A percentile compares a stretch with the other conserved stretches of the same genome.
Evolutionary conservation across 306 rosid genomes (phyloP).

Genomic region (Fragaria nilgerrensis): DNA sequence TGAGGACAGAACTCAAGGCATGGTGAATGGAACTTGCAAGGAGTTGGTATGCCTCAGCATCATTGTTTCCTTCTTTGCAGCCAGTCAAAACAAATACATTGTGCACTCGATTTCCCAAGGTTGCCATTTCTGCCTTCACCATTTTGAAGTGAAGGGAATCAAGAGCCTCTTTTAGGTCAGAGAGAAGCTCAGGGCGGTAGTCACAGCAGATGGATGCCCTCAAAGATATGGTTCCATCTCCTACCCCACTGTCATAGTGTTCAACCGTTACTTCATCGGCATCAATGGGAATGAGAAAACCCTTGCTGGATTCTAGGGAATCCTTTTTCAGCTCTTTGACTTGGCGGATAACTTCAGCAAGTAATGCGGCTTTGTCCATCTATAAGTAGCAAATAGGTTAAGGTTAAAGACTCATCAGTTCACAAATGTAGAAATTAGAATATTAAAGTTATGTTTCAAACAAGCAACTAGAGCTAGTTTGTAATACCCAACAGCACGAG

Average conservation of each 20-base stretch:
- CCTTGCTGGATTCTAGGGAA: slow-evolving; percentile 68
- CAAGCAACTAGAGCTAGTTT: neutral
- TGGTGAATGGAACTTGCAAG: slow-evolving; percentile 49
- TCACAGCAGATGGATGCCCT: slow-evolving; percentile 72
- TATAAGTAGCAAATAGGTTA: slow-evolving; percentile 27
- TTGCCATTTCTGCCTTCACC: slow-evolving; percentile 63
- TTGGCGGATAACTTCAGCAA: slow-evolving; percentile 67
- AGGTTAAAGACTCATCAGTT: slow-evolving; percentile 15
- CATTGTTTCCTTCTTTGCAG: slow-evolving; percentile 28
- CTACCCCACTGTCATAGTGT: slow-evolving; percentile 36
- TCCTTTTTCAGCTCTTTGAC: slow-evolving; percentile 70
- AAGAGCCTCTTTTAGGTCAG: slow-evolving; percentile 62
- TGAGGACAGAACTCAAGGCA: slow-evolving; percentile 56
- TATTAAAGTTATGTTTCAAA: neutral
- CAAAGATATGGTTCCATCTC: slow-evolving; percentile 42
- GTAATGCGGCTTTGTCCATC: slow-evolving; percentile 91
- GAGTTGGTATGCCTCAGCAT: slow-evolving; percentile 38
- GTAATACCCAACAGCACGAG: neutral
- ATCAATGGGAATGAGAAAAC: slow-evolving; percentile 67
- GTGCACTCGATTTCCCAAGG: slow-evolving; percentile 69
- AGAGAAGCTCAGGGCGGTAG: slow-evolving; percentile 60
- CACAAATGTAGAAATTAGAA: neutral
- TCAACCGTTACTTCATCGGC: slow-evolving; percentile 73
- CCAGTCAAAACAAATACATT: slow-evolving; percentile 50
- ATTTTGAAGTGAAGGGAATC: slow-evolving; percentile 58